Conservation (phyloP, 768 basidiomycete genomes). For the Leucogyrophana mollusca region DNA sequence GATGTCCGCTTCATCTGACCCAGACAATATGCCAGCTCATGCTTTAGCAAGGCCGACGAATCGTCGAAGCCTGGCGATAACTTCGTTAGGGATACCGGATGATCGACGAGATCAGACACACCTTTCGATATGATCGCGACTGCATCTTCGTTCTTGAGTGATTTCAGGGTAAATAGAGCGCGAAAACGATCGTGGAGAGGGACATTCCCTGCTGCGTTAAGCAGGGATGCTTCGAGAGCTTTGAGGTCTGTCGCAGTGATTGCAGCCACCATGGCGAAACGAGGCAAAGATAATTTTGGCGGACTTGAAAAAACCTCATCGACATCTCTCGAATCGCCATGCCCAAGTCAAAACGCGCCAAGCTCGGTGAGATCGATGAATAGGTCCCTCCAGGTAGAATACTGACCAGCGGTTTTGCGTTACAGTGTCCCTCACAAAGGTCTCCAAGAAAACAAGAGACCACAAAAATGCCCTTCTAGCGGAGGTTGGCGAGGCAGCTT, state of each 20-base stretch:
- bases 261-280: conserved; percentile 28
- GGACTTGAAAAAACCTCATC: conserved; percentile 47
- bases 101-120: conserved; percentile 23
- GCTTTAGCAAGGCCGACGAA: conserved; percentile 87
- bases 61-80: conserved; percentile 70
- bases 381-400: conserved; percentile 4
- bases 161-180: conserved; percentile 89
- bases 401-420: conserved; percentile 12
- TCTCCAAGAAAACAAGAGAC: conserved; percentile 88
- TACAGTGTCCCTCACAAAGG: conserved; percentile 90
- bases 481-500: conserved; percentile 49
- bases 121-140: conserved; percentile 86
- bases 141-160: conserved; percentile 74
- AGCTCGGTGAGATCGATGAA: conserved; percentile 63
- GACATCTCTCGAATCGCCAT: conserved; percentile 43
- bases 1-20: conserved; percentile 80
- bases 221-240: conserved; percentile 70
- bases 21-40: conserved; percentile 95
- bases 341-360: conserved; percentile 88
- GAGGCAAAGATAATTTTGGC: conserved; percentile 38
- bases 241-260: conserved; percentile 51
- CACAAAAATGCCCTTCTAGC: conserved; percentile 83
- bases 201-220: conserved; percentile 71
- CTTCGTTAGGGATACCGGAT: conserved; percentile 1
- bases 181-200: conserved; percentile 87